A percentile compares a stretch with the other conserved stretches of the same genome.
Conservation (phyloP, 495 filamentous ascomycete species). For the Zalerion maritima region DNA sequence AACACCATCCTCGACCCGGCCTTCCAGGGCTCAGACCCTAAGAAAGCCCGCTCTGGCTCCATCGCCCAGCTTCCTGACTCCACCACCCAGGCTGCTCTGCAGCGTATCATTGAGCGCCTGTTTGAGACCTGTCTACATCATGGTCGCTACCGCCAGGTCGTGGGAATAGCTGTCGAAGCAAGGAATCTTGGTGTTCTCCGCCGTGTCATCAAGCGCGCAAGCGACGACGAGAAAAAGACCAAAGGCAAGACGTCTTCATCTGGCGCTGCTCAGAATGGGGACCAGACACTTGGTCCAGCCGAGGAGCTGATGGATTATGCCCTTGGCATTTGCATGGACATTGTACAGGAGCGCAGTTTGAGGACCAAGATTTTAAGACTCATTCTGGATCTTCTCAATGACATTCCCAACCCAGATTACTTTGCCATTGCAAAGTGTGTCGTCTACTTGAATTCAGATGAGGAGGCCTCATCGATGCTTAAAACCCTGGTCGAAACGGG, state of each 20-base stretch:
- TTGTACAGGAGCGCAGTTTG: constrained; percentile 85
- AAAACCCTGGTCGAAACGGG: constrained; percentile 65
- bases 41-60: constrained; percentile 33
- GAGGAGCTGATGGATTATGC: constrained; percentile 97
- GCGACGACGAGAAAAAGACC: constrained; percentile 61
- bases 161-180: constrained; percentile 94
- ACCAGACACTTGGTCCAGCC: constrained; percentile 40
- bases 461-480: constrained; percentile 80
- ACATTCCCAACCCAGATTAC: constrained; percentile 83
- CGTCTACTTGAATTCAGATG: constrained; percentile 85
- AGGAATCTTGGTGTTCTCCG: constrained; percentile 83
- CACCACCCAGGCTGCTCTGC: constrained; percentile 51
- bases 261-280: constrained; percentile 26
- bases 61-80: constrained; percentile 28
- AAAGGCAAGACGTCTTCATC: constrained; percentile 33
- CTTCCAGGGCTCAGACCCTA: constrained; percentile 41
- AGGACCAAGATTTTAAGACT: constrained; percentile 68
- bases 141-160: constrained; percentile 89
- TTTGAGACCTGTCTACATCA: constrained; percentile 83
- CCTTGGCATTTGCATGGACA: constrained; percentile 89
- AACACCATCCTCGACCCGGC: constrained; percentile 43
- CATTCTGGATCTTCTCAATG: constrained; percentile 75
- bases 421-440: constrained; percentile 98
- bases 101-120: constrained; percentile 68
- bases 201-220: constrained; percentile 66